Evolutionary conservation across 495 filamentous ascomycete species (phyloP).

Genomic region (Penicillium manginii): DNA sequence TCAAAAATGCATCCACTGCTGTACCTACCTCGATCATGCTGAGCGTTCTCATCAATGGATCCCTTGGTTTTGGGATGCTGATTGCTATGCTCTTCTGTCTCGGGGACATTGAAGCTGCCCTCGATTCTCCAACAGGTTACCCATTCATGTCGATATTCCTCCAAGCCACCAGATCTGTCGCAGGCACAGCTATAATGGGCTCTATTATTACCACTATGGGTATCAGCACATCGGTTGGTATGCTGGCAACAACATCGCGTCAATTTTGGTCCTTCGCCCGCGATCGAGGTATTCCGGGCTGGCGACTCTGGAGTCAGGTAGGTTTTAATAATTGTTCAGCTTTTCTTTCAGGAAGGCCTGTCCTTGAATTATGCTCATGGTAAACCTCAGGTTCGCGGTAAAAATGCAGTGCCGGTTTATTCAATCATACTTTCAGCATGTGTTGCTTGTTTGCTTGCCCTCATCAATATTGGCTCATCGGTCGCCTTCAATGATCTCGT

Average conservation of each 20-base stretch:
- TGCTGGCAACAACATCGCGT: conserved; percentile 53
- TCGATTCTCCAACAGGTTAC: conserved; percentile 42
- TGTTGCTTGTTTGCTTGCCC: conserved; percentile 42
- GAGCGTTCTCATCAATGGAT: conserved; percentile 50
- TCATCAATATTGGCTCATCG: conserved; percentile 51
- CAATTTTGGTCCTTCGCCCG: conserved; percentile 60
- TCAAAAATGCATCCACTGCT: conserved; percentile 46
- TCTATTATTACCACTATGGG: conserved; percentile 49
- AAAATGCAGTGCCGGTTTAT: conserved; percentile 40
- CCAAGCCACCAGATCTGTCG: conserved; percentile 40
- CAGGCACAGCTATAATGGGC: conserved; percentile 47
- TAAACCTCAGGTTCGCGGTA: conserved; percentile 25
- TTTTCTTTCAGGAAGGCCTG: neutral
- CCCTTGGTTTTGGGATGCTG: conserved; percentile 52
- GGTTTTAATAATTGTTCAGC: conserved; percentile 8
- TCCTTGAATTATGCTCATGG: neutral
- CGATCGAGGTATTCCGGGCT: conserved; percentile 56
- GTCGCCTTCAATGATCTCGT: conserved; percentile 52
- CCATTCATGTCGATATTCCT: conserved; percentile 57
- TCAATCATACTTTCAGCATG: conserved; percentile 42
- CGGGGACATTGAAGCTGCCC: conserved; percentile 41
- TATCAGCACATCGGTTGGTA: conserved; percentile 45
- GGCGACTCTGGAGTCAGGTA: conserved; percentile 47
- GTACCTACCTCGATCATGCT: conserved; percentile 52
- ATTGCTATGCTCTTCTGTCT: conserved; percentile 54